Percentiles rank a stretch among this genome's conserved stretches.
Evolutionary conservation across 257 asterid species (phyloP).

Genomic region (Solanum corneliomulleri): DNA sequence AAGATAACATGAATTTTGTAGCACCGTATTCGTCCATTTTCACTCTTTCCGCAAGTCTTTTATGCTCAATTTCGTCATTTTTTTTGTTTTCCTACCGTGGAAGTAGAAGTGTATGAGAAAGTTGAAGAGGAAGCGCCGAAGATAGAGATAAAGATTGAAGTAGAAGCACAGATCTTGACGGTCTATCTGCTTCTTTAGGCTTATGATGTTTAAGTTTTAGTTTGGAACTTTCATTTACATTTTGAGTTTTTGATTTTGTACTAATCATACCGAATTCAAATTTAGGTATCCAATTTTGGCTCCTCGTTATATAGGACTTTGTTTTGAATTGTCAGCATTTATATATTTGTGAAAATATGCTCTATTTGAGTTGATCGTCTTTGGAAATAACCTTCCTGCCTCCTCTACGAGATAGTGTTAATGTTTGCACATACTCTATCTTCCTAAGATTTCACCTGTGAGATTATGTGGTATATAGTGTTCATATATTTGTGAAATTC

Average conservation of each 20-base stretch:
- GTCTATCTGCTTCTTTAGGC: not conserved
- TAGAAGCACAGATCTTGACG: not conserved
- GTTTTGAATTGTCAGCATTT: not conserved
- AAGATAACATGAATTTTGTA: too few relatives aligned
- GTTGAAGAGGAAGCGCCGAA: slow-evolving; percentile 51
- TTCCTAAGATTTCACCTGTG: too few relatives aligned
- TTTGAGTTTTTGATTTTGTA: not conserved
- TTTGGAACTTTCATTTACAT: not conserved
- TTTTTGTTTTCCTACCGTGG: slow-evolving; percentile 15
- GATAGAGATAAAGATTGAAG: slow-evolving; percentile 49
- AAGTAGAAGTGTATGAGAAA: slow-evolving; percentile 53
- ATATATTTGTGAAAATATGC: not conserved
- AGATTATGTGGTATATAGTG: too few relatives aligned
- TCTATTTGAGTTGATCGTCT: too few relatives aligned
- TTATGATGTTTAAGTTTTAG: not conserved
- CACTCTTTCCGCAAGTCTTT: not conserved
- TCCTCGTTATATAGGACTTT: not conserved
- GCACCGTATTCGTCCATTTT: too few relatives aligned
- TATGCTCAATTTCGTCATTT: not conserved
- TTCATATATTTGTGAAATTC: too few relatives aligned
- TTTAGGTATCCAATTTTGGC: not conserved
- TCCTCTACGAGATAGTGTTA: too few relatives aligned
- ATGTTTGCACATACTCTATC: too few relatives aligned
- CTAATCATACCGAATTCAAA: not conserved
- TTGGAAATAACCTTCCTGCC: too few relatives aligned